A percentile compares a stretch with the other conserved stretches of the same genome.
Evolutionary conservation across 352 stramenopile genomes (phyloP).

Genomic region (Pythium apleroticum): DNA sequence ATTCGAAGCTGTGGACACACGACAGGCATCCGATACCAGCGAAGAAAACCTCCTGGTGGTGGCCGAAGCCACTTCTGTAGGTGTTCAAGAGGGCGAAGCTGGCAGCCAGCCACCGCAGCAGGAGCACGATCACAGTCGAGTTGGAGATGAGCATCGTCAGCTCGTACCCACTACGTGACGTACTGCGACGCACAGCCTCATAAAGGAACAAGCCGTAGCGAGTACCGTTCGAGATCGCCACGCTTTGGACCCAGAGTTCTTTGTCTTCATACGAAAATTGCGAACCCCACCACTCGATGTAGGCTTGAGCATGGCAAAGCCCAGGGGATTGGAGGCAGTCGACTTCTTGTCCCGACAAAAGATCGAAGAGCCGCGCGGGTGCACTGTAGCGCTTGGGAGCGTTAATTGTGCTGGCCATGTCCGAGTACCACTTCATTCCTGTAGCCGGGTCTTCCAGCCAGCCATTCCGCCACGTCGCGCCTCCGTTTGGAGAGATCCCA

Average conservation of each 20-base stretch:
- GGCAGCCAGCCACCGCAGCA: conserved; percentile 42
- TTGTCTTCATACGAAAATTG: conserved; percentile 16
- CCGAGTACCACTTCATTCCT: conserved; percentile 29
- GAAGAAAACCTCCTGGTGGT: conserved; percentile 21
- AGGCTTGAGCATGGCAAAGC: conserved; percentile 9
- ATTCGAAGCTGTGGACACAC: conserved; percentile 39
- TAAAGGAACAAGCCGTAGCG: conserved; percentile 46
- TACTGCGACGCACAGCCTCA: conserved; percentile 14
- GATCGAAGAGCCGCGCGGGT: conserved; percentile 37
- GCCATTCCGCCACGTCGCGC: conserved; percentile 38
- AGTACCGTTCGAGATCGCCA: conserved; percentile 27
- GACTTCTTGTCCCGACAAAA: conserved; percentile 24
- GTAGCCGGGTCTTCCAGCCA: conserved; percentile 36
- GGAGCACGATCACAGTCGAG: conserved; percentile 32
- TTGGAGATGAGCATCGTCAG: conserved; percentile 55
- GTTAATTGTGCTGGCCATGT: conserved; percentile 31
- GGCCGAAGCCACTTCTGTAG: conserved; percentile 8
- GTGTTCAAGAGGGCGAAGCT: conserved; percentile 32
- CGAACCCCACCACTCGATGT: conserved; percentile 17
- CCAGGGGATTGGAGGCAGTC: conserved; percentile 25
- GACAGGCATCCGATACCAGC: conserved; percentile 40
- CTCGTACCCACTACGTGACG: conserved; percentile 35
- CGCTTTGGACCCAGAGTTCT: conserved; percentile 3
- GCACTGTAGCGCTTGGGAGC: conserved; percentile 16
- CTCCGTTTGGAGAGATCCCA: not conserved